Base-by-base conservation (phyloP, 495 filamentous ascomycete species). In the Neurospora sp. region DNA sequence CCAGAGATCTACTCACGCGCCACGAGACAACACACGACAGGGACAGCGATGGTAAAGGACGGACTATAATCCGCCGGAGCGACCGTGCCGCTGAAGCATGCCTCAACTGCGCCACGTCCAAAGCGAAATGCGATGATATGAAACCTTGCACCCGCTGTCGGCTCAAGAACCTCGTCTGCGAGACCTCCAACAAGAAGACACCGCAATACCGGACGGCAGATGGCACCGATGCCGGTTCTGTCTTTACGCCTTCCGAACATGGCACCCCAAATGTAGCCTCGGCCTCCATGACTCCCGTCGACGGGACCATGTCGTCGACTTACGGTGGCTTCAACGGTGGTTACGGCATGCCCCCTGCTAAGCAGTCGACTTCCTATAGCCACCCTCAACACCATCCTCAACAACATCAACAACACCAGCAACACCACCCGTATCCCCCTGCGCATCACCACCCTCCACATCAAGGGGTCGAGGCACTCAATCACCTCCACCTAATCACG, bases 51-150 rank as follows among this genome's bases (percentile, higher is more conserved):
- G 73, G 75, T 5, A 76, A 69, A n/a, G 73, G 73, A 61, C 59
- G 73, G 10, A 31, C 61, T 8, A 72, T 77, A 22, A 77, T 77
- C 40, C 76, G 73, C 59, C 73, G 71, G 20, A 75, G 65, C 48
- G 73, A 77, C 14, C 77, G 77, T 3, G 74, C 75, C 14, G 73
- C 72, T 39, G 73, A 75, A 69, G 77, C 77, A 3, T 78, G 77
- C 39, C 31, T 61, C 10, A 74, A 46, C 22, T 78, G 77, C 31
- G 73, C 76, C 7, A 42, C 75, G 16, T 74, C 77, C 65, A 78
- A 77, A 31, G 71, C 75, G 2, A 77, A 78, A 31, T 78, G 77
- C 70, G 77, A 78, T 27, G 77, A 78, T 46, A 53, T 75, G 73
- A 78, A 78, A 74, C 77, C 77, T 8, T 78, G 77, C 68, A 71